Conservation (phyloP, 169 alveolate genomes). For the Plasmodium reichenowi region DNA sequence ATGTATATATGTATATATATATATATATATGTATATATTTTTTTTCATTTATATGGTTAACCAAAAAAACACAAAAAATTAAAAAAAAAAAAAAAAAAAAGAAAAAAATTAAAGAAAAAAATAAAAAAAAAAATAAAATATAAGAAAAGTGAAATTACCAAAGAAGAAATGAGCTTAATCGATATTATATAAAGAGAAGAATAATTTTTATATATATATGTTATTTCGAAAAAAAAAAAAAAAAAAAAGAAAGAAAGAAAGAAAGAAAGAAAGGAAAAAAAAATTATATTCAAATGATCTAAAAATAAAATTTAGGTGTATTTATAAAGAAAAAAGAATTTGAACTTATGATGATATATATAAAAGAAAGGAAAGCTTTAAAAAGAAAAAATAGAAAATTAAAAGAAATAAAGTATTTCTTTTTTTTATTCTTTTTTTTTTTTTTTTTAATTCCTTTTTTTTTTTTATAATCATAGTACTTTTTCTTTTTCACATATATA, state of each 20-base stretch:
- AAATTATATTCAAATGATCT: too few relatives aligned
- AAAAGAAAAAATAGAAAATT: too few relatives aligned
- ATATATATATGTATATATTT: too few relatives aligned
- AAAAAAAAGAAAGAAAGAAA: not conserved
- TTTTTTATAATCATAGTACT: not conserved
- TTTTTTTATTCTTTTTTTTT: slow-evolving; percentile 4
- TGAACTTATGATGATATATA: not conserved
- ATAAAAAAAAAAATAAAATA: slow-evolving; percentile 1
- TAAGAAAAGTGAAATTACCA: slow-evolving; percentile 23
- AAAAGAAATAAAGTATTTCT: not conserved
- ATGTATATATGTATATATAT: too few relatives aligned
- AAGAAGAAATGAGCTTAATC: slow-evolving; percentile 13
- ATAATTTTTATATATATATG: not conserved
- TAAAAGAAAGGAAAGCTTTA: not conserved
- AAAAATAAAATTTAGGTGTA: too few relatives aligned
- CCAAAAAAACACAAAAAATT: not conserved
- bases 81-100: slow-evolving; percentile 14
- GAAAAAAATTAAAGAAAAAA: not conserved
- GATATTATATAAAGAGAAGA: slow-evolving; percentile 16
- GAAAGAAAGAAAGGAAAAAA: not conserved
- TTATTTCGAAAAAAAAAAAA: not conserved
- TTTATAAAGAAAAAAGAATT: too few relatives aligned
- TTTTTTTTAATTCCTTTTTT: not conserved
- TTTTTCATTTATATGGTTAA: not conserved
- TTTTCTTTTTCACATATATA: not conserved